These are phyloP conservation scores for Claviceps quebecensis DNA, from an alignment of 2,329 filamentous ascomycete genomes.

Conservation along the genomic window DNA sequence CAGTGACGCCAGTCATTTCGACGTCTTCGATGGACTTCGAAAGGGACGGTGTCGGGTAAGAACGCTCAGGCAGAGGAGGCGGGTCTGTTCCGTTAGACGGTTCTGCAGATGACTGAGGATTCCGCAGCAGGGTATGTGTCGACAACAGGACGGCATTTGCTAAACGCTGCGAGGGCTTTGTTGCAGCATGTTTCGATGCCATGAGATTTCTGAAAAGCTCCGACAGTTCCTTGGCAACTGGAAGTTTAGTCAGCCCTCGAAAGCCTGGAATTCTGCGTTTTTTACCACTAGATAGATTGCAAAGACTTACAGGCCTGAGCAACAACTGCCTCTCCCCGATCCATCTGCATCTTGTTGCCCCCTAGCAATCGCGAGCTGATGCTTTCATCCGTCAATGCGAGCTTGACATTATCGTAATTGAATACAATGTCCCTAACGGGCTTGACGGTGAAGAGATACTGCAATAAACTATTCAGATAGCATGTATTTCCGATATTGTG, in stretches of 20 bases:
- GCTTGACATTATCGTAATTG: constrained; percentile 55
- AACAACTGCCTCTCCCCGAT: constrained; percentile 43
- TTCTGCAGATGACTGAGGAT: constrained; percentile 16
- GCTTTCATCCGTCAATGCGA: constrained; percentile 50
- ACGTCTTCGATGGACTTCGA: constrained; percentile 16
- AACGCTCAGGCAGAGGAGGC: constrained; percentile 37
- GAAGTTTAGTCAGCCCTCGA: constrained; percentile 24
- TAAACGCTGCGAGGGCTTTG: constrained; percentile 61
- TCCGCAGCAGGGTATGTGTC: constrained; percentile 24
- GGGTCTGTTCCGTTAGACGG: constrained; percentile 16
- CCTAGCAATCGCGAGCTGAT: constrained; percentile 59
- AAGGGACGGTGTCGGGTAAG: constrained; percentile 24
- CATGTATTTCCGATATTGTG: constrained; percentile 96
- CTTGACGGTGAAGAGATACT: constrained; percentile 85
- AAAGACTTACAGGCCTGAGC: constrained; percentile 57
- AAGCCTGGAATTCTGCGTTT: background rate
- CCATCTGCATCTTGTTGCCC: constrained; percentile 40
- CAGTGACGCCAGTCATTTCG: constrained; percentile 20
- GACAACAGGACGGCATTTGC: constrained; percentile 65
- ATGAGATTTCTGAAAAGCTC: constrained; percentile 59
- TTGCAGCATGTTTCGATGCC: constrained; percentile 42
- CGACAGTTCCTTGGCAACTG: constrained; percentile 63
- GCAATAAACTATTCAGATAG: constrained; percentile 90
- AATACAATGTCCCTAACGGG: constrained; percentile 70
- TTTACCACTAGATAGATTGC: background rate